Evolutionary conservation across 2,329 filamentous ascomycete species (phyloP), one percentile per base, ranked within the genome.

Genomic region (Pyrenochaeta sp.): DNA sequence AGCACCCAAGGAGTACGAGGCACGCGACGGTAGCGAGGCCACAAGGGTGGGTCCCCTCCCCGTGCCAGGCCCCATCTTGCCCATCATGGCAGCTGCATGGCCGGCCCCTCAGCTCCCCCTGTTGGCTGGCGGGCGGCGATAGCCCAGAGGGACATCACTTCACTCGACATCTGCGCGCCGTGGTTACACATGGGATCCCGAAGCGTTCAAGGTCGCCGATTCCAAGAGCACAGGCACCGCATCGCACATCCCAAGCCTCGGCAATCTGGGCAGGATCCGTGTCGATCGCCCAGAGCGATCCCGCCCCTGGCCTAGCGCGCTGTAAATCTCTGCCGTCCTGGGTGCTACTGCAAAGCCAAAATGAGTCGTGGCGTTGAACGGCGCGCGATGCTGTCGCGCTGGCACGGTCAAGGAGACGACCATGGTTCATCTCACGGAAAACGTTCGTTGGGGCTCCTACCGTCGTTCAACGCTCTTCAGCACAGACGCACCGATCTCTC

Each of bases 191-290:
- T 57, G 55, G 53, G 45, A 43, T 38, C 48, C 53, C n/a, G n/a
- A n/a, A n/a, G n/a, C n/a, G n/a, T n/a, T 56, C 48, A 36, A 52
- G 41, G 48, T 56, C 50, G 55, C 40, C 53, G 48, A n/a, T n/a
- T n/a, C n/a, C n/a, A 57, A 27, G n/a, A 42, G 31, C 28, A 32
- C 41, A n/a, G n/a, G n/a, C n/a, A n/a, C n/a, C n/a, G n/a, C n/a
- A n/a, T n/a, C n/a, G n/a, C n/a, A n/a, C n/a, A n/a, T n/a, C n/a
- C n/a, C 41, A 34, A 40, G 43, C 45, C 41, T 58, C 56, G 56
- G 54, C 38, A 50, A 56, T 58, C 56, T 60, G 46, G 44, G 48
- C 48, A 52, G 47, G 39, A 51, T 32, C 40, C 44, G 55, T 37
- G 51, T 28, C 43, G 53, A 65, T 63, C 61, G 28, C 29, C 38